Base-by-base conservation (phyloP, 192 early-diverging fungal genomes). In the Allomyces macrogynus region DNA sequence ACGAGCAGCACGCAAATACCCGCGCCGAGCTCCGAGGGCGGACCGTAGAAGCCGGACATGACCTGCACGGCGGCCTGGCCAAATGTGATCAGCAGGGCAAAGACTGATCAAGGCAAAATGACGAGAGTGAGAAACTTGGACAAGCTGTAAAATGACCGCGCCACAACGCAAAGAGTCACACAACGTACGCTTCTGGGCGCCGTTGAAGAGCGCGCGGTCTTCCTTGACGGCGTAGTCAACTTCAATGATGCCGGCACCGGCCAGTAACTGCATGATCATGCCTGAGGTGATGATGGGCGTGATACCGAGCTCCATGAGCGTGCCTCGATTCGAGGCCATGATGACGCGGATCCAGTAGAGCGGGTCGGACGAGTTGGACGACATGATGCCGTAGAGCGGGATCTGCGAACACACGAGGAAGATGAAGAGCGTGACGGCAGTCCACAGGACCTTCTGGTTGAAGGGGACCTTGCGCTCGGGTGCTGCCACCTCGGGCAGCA, bases 341-440 rank as follows among this genome's bases (percentile, higher is more conserved):
- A 99, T 99, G 42, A 94, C 92, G 84, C 97, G 91, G 86, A 99
- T 87, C 97, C 97, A 99, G 81, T 96, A 99, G 67, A 99, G 81
- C 24, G 97, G 97, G 78, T 99, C 97, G 60, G 90, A 87, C 16
- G 95, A 95, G 70, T 98, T 95, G n/a, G 89, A 90, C 57, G 95
- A 95, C 97, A 99, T 97, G 77, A 99, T 99, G 67, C 97, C 97
- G 78, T 97, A 99, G 66, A 99, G 82, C 18, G 97, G 97, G 61
- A 99, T 92, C 79, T 99, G 97, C 12, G 97, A 99, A 79, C 92
- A 92, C 54, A 98, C 93, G 74, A 99, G 84, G 85, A 97, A 99
- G 71, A 99, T 92, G 77, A 97, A 93, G 49, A 99, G 84, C 23
- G 95, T 98, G 77, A 98, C 93, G 40, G 89, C 93, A 26, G 97